Evolutionary conservation across 2,329 filamentous ascomycete genomes (phyloP), one percentile per base, ranked within the genome.

Genomic region (Colletotrichum plurivorum): DNA sequence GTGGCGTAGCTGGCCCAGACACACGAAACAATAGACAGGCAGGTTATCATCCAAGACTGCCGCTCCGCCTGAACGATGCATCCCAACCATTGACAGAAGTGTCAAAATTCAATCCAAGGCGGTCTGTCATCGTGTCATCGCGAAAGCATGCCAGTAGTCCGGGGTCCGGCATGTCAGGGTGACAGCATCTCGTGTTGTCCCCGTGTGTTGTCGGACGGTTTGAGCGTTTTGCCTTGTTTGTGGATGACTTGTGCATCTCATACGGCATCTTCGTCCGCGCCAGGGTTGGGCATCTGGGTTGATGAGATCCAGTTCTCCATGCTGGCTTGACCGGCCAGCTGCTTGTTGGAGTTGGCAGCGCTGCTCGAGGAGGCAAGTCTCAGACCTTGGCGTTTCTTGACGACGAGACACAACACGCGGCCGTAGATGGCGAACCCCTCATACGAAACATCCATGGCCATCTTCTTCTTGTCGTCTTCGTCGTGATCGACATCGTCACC

Each of bases 401-500:
- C 91, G 9, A 99, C 92, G 67, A 99, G 86, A 80, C 95, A 98
- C 27, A 99, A 84, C 54, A 97, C 94, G 73, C 94, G 92, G 12
- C 96, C 94, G 81, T 97, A 97, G 76, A 99, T 98, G 75, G 92
- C 93, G 81, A 98, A 98, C 9, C 96, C 95, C 76, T 98, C 94
- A 81, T 98, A 99, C 15, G 90, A 91, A 27, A 95, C 96, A 71
- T 92, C 91, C 84, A 98, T 89, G 20, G 88, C 89, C 74, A 97
- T 83, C 79, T 98, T 98, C 84, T 99, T 98, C 82, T 98, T 97
- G 76, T 97, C 93, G 66, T 93, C 90, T 10, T 79, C 78, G 13
- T 43, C 41, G 41, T 36, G 31, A 18, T 77, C 78, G 18, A 77
- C 81, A 25, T 76, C 76, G 54, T 76, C 77, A 9, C 62, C 72